Percentiles rank a stretch among this genome's conserved stretches.
These are phyloP conservation scores for Pyrenochaeta sp. DNA, from an alignment of 2,329 filamentous ascomycete species.

Conservation along the genomic window DNA sequence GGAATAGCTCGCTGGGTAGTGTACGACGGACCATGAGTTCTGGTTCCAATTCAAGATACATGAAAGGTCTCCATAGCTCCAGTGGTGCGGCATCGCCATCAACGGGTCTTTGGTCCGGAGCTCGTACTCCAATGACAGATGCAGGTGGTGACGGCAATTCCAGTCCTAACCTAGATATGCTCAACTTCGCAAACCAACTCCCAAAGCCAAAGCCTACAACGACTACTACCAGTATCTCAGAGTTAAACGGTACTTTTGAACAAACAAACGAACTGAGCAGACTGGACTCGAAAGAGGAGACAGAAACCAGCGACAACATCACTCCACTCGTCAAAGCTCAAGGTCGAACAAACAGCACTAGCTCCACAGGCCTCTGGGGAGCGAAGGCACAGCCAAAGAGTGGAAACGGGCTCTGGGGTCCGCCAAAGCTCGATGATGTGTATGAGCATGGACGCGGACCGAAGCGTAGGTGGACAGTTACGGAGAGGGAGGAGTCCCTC, in stretches of 20 bases:
- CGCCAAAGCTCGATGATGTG: slow-evolving; percentile 44
- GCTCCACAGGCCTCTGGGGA: slow-evolving; percentile 33
- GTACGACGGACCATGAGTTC: slow-evolving; percentile 51
- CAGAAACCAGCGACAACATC: slow-evolving; percentile 41
- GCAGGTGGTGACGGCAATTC: slow-evolving; percentile 25
- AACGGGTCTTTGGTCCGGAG: slow-evolving; percentile 53
- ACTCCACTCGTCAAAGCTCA: slow-evolving; percentile 36
- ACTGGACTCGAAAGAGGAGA: slow-evolving; percentile 37
- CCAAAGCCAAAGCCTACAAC: slow-evolving; percentile 21
- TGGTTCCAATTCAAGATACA: slow-evolving; percentile 34
- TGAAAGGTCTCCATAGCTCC: slow-evolving; percentile 25
- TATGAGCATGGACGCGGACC: slow-evolving; percentile 49
- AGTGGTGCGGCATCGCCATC: slow-evolving; percentile 33
- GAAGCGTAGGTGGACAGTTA: slow-evolving; percentile 57
- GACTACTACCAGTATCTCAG: slow-evolving; percentile 10
- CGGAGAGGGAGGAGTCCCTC: slow-evolving; percentile 38
- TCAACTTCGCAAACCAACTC: slow-evolving; percentile 41
- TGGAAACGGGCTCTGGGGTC: slow-evolving; percentile 55
- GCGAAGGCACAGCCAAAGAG: slow-evolving; percentile 26
- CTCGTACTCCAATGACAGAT: slow-evolving; percentile 27
- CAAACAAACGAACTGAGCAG: slow-evolving; percentile 14
- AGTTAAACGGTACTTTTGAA: slow-evolving; percentile 13
- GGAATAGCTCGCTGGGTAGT: slow-evolving; percentile 51
- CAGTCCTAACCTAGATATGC: slow-evolving; percentile 42
- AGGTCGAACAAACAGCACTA: slow-evolving; percentile 12